Conservation (phyloP, 1,139 yeast species). For the Casaregolazyma lundiana region DNA sequence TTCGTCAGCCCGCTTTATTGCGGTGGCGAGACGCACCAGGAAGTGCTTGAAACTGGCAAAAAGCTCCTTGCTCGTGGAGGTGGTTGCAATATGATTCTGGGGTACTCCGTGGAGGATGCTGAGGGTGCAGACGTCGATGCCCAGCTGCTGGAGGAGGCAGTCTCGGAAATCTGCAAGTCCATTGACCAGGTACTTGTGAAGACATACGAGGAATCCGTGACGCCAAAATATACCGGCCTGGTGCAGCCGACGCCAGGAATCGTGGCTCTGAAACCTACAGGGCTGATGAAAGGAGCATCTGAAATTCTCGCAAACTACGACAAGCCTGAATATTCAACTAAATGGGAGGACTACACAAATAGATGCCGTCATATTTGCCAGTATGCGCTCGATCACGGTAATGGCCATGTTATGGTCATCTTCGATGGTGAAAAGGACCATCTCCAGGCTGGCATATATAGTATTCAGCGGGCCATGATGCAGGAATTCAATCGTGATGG, state of each 20-base stretch:
- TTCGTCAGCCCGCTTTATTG: slow-evolving; percentile 81
- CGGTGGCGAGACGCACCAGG: slow-evolving; percentile 77
- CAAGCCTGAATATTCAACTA: slow-evolving; percentile 46
- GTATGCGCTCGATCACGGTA: slow-evolving; percentile 60
- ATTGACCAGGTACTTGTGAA: slow-evolving; percentile 69
- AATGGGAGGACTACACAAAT: slow-evolving; percentile 58
- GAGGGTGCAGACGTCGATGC: slow-evolving; percentile 34
- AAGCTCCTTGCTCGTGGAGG: slow-evolving; percentile 68
- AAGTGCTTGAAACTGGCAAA: slow-evolving; percentile 67
- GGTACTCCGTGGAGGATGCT: slow-evolving; percentile 89
- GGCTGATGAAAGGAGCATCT: slow-evolving; percentile 73
- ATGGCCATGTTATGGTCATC: slow-evolving; percentile 82
- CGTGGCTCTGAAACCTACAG: slow-evolving; percentile 89
- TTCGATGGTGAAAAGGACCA: slow-evolving; percentile 91
- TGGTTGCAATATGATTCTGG: slow-evolving; percentile 81
- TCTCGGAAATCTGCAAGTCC: slow-evolving; percentile 58
- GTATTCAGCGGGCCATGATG: slow-evolving; percentile 79
- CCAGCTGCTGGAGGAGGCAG: slow-evolving; percentile 54
- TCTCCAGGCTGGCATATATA: slow-evolving; percentile 87
- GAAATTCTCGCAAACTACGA: slow-evolving; percentile 63
- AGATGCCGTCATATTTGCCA: slow-evolving; percentile 62
- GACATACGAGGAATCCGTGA: slow-evolving; percentile 47
- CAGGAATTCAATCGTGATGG: slow-evolving; percentile 61
- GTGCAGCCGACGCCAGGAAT: slow-evolving; percentile 33
- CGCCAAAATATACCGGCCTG: slow-evolving; percentile 42